phyloP scores from a whole-genome alignment of 1,139 yeast species.

The Yamadazyma diospyri region DNA sequence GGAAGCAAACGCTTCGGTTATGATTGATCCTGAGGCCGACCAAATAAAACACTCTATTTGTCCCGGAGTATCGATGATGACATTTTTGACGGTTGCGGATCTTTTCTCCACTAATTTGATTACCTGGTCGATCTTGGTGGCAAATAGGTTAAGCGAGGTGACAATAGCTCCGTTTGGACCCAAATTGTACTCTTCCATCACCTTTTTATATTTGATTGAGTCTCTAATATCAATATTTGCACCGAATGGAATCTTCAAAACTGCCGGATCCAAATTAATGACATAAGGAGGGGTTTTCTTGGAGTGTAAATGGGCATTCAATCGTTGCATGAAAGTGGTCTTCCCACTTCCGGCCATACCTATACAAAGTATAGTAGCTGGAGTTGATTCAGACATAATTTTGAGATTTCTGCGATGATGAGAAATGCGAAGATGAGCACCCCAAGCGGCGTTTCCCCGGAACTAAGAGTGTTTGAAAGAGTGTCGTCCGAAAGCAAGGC shows the following conservation, averaged over 20 bases:
- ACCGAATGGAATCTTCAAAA: conserved; percentile 84
- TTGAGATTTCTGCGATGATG: too few relatives aligned
- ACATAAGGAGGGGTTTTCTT: conserved; percentile 74
- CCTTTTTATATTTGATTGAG: conserved; percentile 91
- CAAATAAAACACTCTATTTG: conserved; percentile 96
- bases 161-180: conserved; percentile 99
- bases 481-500: too few relatives aligned
- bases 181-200: conserved; percentile 85
- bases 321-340: conserved; percentile 95
- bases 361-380: conserved; percentile 74
- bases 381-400: conserved; percentile 16
- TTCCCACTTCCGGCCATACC: conserved; percentile 99
- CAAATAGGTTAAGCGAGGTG: conserved; percentile 84
- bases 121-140: conserved; percentile 96
- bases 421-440: too few relatives aligned
- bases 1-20: conserved; percentile 95
- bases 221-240: conserved; percentile 96
- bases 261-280: conserved; percentile 95
- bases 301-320: conserved; percentile 82
- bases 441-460: too few relatives aligned
- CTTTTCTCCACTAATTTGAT: conserved; percentile 80
- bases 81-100: conserved; percentile 59
- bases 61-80: conserved; percentile 96
- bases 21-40: conserved; percentile 96
- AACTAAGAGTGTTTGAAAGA: too few relatives aligned